Evolutionary conservation across 202 grass and related monocot genomes (phyloP), one percentile per base, ranked within the genome.

Genomic region (Setaria viridis): DNA sequence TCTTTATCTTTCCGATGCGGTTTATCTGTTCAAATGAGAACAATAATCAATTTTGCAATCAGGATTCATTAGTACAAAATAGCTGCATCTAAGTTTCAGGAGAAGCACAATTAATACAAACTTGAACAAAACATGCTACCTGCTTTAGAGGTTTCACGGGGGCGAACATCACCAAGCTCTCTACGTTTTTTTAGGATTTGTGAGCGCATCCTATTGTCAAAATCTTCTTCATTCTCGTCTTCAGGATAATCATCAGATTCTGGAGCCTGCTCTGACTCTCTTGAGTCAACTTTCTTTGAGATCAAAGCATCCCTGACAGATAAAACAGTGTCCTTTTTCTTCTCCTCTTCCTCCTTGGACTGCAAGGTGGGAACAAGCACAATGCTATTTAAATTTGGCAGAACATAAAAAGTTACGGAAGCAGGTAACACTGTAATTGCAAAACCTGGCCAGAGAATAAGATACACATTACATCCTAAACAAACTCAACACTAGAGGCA

Each of bases 171-270:
- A 62, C 93, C 95, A 75, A 99, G 79, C 57, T 99, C 96, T 73
- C 70, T 94, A 17, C 93, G 91, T 74, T 99, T 99, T 89, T 80
- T 91, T 55, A 94, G 80, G 85, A 99, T 94, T 86, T 91, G 91
- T 13, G 87, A 91, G 20, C 93, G 91, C 96, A 99, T 99, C 62
- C 86, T 90, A 63, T 92, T 90, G 88, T 99, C 96, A 84, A 99
- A 95, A 72, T 92, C 90, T 20, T 86, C 81, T 55, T 94, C 96
- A 46, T 95, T 91, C 43, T 92, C 95, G 0, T 95, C 88, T 63
- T 94, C 91, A 19, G 82, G 84, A 72, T 91, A 85, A 57, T 88
- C 84, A 34, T 92, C 90, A 54, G 37, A 76, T 46, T 88, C 75
- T 39, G 42, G 55, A 89, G 78, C 71, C 81, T 85, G 17, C 53